Conservation (phyloP, 2,329 filamentous ascomycete species). For the Pseudohalonectria lignicola region DNA sequence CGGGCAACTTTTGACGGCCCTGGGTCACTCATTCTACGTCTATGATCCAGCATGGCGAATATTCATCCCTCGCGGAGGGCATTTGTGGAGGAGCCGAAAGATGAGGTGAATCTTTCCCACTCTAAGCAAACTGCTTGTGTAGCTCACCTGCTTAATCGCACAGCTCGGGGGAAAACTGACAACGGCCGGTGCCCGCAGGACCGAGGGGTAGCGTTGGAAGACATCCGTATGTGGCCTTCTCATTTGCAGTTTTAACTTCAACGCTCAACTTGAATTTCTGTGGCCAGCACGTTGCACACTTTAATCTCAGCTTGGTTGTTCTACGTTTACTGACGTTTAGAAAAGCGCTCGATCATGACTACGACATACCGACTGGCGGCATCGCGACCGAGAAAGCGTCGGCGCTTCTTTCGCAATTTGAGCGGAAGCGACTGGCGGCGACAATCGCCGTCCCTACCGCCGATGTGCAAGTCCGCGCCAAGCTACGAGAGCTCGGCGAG, state of each 20-base stretch:
- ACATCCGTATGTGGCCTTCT: constrained; percentile 32
- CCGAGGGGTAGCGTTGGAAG: constrained; percentile 34
- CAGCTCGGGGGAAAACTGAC: constrained; percentile 13
- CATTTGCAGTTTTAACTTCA: too few species aligned
- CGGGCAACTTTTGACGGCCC: too few species aligned
- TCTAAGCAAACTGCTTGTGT: constrained; percentile 3
- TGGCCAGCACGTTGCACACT: too few species aligned
- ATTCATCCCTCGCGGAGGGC: constrained; percentile 87
- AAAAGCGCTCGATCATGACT: constrained; percentile 64
- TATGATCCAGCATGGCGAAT: too few species aligned
- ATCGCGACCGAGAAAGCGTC: constrained; percentile 73
- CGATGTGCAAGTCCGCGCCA: constrained; percentile 72
- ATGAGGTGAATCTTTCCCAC: constrained; percentile 42
- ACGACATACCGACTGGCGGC: constrained; percentile 61
- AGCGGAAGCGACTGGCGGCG: constrained; percentile 79
- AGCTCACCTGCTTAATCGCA: constrained; percentile 11
- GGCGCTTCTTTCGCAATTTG: constrained; percentile 77
- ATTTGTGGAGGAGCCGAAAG: constrained; percentile 77
- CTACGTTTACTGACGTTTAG: too few species aligned
- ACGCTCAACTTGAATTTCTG: too few species aligned
- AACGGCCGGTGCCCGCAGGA: constrained; percentile 14
- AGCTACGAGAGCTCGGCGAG: constrained; percentile 78
- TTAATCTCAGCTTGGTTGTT: too few species aligned
- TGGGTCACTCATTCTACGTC: too few species aligned
- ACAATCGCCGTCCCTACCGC: constrained; percentile 86